A percentile compares a stretch with the other conserved stretches of the same genome.
Conservation (phyloP, 1,284 basidiomycete species). For the Inonotus obliquus region DNA sequence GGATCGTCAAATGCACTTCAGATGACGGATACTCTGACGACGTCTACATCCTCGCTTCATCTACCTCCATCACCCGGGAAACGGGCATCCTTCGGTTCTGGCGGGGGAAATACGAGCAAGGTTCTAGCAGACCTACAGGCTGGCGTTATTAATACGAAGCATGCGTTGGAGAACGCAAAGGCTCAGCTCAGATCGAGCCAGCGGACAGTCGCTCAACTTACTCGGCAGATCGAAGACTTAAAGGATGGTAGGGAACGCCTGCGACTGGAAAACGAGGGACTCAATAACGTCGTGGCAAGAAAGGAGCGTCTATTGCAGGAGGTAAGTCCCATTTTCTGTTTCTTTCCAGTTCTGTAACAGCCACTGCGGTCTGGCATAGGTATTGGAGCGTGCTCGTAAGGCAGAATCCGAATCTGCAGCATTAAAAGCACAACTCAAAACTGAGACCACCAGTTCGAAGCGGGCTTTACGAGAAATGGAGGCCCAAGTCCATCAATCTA, state of each 20-base stretch:
- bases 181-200: slow-evolving; percentile 73
- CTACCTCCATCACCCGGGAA: slow-evolving; percentile 37
- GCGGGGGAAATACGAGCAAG: slow-evolving; percentile 63
- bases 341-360: neutral
- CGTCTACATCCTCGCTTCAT: slow-evolving; percentile 24
- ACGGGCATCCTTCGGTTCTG: slow-evolving; percentile 62
- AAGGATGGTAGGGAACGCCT: slow-evolving; percentile 79
- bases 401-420: slow-evolving; percentile 68
- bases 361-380: slow-evolving; percentile 34
- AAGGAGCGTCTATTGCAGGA: slow-evolving; percentile 84
- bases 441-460: slow-evolving; percentile 65
- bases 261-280: slow-evolving; percentile 76
- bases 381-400: slow-evolving; percentile 76
- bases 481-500: slow-evolving; percentile 59
- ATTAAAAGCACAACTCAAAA: slow-evolving; percentile 66
- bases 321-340: slow-evolving; percentile 35
- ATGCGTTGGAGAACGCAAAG: slow-evolving; percentile 80
- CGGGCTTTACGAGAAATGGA: slow-evolving; percentile 77
- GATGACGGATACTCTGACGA: slow-evolving; percentile 29
- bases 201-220: slow-evolving; percentile 71
- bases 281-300: slow-evolving; percentile 80
- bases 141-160: slow-evolving; percentile 73
- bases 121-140: slow-evolving; percentile 80
- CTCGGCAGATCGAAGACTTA: slow-evolving; percentile 79
- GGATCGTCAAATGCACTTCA: slow-evolving; percentile 13